Conservation (phyloP, 202 grass and related monocot species). For the Cymbopogon flexuosus region DNA sequence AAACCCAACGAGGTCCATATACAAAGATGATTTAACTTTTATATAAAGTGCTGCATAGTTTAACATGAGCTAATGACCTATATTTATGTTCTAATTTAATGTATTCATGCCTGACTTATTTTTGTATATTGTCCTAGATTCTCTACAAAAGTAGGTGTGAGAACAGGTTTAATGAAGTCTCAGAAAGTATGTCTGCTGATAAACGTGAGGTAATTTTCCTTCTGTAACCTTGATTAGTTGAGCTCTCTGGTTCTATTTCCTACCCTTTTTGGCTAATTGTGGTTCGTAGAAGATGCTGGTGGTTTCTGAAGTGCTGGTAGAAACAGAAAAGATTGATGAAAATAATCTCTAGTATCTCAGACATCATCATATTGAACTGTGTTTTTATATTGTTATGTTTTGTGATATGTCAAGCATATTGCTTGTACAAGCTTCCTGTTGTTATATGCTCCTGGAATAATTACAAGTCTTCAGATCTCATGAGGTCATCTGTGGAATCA, state of each 20-base stretch:
- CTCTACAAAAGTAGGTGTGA: slow-evolving; percentile 99
- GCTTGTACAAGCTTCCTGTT: slow-evolving; percentile 4
- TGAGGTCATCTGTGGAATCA: background rate
- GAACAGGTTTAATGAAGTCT: slow-evolving; percentile 91
- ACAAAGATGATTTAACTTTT: background rate
- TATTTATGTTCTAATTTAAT: slow-evolving; percentile 26
- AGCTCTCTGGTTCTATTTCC: slow-evolving; percentile 13
- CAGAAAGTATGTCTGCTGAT: slow-evolving; percentile 78
- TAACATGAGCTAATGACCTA: slow-evolving; percentile 18
- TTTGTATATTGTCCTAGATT: slow-evolving; percentile 54
- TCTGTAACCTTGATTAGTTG: slow-evolving; percentile 31
- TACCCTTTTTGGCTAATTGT: background rate
- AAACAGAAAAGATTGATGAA: slow-evolving; percentile 24
- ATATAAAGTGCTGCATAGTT: background rate
- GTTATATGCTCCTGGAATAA: slow-evolving; percentile 3
- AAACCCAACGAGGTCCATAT: background rate
- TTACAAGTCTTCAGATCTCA: background rate
- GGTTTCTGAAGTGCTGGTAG: slow-evolving; percentile 1
- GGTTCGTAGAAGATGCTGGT: background rate
- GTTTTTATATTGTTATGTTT: background rate
- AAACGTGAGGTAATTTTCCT: slow-evolving; percentile 77
- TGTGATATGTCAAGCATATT: no score
- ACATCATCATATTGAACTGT: no score
- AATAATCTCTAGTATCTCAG: background rate
- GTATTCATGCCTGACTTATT: slow-evolving; percentile 38